Percentiles rank a stretch among this genome's conserved stretches.
Evolutionary conservation across 345 rosid species (phyloP).

Genomic region (Anacardium occidentale): DNA sequence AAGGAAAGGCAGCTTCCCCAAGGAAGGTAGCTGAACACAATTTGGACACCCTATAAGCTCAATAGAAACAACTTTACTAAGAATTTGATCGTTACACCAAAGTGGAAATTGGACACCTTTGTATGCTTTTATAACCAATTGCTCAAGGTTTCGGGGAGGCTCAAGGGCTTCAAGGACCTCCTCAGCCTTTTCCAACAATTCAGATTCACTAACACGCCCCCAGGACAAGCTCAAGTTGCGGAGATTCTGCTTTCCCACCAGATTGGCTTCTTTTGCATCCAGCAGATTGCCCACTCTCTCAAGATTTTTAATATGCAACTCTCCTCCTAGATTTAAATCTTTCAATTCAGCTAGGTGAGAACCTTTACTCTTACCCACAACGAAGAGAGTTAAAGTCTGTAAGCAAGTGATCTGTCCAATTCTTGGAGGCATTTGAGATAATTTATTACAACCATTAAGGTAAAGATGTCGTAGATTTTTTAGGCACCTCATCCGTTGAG

Average conservation of each 20-base stretch:
- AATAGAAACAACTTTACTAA: background rate
- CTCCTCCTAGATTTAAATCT: conserved; percentile 14
- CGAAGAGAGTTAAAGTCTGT: conserved; percentile 14
- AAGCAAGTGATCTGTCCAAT: conserved; percentile 16
- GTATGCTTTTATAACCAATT: background rate
- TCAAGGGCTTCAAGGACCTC: conserved; percentile 7
- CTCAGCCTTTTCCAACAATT: background rate
- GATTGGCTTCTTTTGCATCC: conserved; percentile 21
- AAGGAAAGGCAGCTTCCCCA: background rate
- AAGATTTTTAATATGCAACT: conserved; percentile 9
- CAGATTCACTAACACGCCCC: background rate
- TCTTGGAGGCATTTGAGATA: conserved; percentile 4
- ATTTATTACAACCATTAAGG: background rate
- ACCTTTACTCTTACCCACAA: conserved; percentile 13
- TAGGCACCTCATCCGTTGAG: conserved; percentile 1
- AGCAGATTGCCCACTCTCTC: background rate
- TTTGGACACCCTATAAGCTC: background rate
- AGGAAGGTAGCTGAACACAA: background rate
- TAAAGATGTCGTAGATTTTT: conserved; percentile 10
- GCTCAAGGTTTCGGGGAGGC: conserved; percentile 9
- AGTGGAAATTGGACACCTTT: background rate
- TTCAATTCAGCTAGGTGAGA: conserved; percentile 3
- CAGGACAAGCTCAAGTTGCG: background rate
- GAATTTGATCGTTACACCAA: background rate
- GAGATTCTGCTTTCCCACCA: conserved; percentile 19